Base-by-base conservation (phyloP, 202 grass and related monocot genomes). In the Musa balbisiana region DNA sequence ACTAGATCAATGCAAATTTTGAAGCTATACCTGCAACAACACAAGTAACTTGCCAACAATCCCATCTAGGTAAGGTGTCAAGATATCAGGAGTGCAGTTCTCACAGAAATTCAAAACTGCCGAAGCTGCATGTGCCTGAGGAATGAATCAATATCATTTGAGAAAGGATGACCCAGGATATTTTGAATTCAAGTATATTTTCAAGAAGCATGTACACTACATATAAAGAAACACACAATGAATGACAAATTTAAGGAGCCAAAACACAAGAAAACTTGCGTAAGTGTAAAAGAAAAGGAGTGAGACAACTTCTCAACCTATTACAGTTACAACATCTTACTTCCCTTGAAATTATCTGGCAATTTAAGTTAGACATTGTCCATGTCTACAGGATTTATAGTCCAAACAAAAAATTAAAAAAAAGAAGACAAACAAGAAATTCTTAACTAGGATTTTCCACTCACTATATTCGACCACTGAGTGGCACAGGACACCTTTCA, bases 101-200 rank as follows among this genome's bases (percentile, higher is more conserved):
- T 96, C 92, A 65, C 87, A 87, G 83, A 96, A 96, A 84, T 89
- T 96, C 26, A 92, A 24, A 82, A 89, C 84, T 52, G 92, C 92
- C 70, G 82, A 82, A 52, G 89, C 85, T 62, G 92, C 92, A 84
- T 89, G 89, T 65, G 73, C 92, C 92, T 96, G 81, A 3, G 26
- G 10, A 65, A 71, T 50, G 50, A 77, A 78, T 77, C 19, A 16
- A 76, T 49, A 24, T 4, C 10, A 76, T 59, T 43, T 60, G 55
- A 43, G 16, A 62, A 59, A 60, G 16, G 8, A 75, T 9, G 9
- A 75, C 19, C 14, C 25, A 33, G 11, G n/a, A 49, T 58, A 26
- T 51, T 11, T 51, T 51, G 52, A 19, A 33, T 49, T 49, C 33
- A 51, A 17, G 10, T 22, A 66, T 17, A 58, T 58, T 19, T 17